A percentile compares a stretch with the other conserved stretches of the same genome.
Evolutionary conservation across 1,284 basidiomycete genomes (phyloP).

Genomic region (Athelia sp.): DNA sequence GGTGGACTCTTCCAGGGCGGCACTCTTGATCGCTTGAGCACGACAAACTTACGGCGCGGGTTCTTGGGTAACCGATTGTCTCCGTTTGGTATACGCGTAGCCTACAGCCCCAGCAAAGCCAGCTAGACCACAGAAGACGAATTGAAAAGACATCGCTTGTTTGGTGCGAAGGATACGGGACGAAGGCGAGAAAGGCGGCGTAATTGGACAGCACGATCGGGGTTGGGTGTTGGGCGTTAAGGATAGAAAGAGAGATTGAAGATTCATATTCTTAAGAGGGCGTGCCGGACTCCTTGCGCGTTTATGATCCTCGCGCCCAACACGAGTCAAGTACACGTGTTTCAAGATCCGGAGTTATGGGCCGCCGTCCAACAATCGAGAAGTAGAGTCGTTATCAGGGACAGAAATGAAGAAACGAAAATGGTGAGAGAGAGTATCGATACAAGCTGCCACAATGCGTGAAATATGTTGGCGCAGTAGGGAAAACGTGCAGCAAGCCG

Average conservation of each 20-base stretch:
- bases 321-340: neutral
- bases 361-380: too few relatives aligned
- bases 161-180: too few relatives aligned
- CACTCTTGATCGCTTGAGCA: slow-evolving; percentile 4
- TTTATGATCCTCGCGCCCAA: neutral
- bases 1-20: too few relatives aligned
- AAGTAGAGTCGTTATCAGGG: too few relatives aligned
- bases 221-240: neutral
- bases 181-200: too few relatives aligned
- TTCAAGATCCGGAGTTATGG: neutral
- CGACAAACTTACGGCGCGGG: slow-evolving; percentile 19
- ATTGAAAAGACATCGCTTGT: slow-evolving; percentile 24
- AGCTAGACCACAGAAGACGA: slow-evolving; percentile 49
- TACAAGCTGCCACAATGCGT: too few relatives aligned
- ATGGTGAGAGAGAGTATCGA: too few relatives aligned
- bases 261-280: neutral
- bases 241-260: neutral
- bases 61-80: slow-evolving; percentile 25
- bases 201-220: neutral
- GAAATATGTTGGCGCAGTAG: too few relatives aligned
- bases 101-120: slow-evolving; percentile 55
- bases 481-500: too few relatives aligned
- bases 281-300: neutral
- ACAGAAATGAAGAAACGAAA: too few relatives aligned
- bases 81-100: slow-evolving; percentile 37